Evolutionary conservation across 108 stramenopile species (phyloP), one percentile per base, ranked within the genome.

Genomic region (Fragilariopsis cylindrus): DNA sequence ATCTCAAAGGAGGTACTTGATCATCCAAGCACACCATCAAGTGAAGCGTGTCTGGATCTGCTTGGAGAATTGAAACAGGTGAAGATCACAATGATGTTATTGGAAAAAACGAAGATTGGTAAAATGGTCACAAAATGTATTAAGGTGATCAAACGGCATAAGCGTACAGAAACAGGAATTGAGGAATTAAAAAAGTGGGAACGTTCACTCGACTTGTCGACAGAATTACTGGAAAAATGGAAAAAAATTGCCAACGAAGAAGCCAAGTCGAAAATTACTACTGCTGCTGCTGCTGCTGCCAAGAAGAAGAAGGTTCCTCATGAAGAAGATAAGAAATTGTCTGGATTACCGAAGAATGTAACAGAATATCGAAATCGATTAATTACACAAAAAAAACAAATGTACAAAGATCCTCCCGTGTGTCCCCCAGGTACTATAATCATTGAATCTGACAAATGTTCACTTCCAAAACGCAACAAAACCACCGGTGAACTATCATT

Each of bases 401-500:
- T 95, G 42, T 95, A 91, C 87, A 95, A 95, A 68, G 79, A 95
- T 79, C 94, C 94, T 15, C 94, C 94, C 0, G 85, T 66, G 0
- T 43, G 88, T 16, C 94, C 94, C n/a, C 94, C 94, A 15, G 11
- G 60, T 5, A 48, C 52, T 15, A 60, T 91, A 15, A 56, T 40
- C 2, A 69, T 95, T 42, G 84, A 88, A 60, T 7, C 60, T 6
- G 69, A 72, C 7, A 55, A 18, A 4, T 85, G 71, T 9, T 11
- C 71, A 4, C 49, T 58, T 4, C 91, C 91, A 5, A 87, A 76
- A 66, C 77, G 87, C 3, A 65, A 90, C 60, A 73, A 80, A 76
- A 74, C 48, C 7, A 84, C 85, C 13, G 90, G 88, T 2, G 79
- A 81, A 72, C 66, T 94, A 46, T 84, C 85, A 6, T 94, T 94